Evolutionary conservation across 805 yeast genomes (phyloP), one percentile per base, ranked within the genome.

Genomic region (Sugiyamaella chiloensis): DNA sequence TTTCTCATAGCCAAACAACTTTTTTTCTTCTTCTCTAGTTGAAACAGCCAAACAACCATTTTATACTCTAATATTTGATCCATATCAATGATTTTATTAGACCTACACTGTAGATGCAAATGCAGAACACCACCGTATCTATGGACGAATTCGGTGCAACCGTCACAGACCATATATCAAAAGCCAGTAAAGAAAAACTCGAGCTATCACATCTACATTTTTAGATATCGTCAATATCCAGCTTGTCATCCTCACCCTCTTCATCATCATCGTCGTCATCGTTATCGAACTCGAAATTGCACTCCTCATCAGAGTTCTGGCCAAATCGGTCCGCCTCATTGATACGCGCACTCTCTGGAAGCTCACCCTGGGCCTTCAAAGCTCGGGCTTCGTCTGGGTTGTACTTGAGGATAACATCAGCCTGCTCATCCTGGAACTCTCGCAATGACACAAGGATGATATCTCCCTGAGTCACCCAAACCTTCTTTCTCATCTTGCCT

Each of bases 391-490:
- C 99, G 64, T 93, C 99, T 44, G 96, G 84, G 69, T 86, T 88
- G 72, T 85, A 93, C 72, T 93, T 93, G 70, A 91, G 95, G 50
- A 93, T 91, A 59, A 93, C 97, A 68, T 93, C 99, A 76, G 97
- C 93, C 69, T 87, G 95, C 54, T 87, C 96, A 64, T 91, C 97
- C 73, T 93, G 97, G 81, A 93, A 93, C 64, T 93, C 99, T 78
- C 99, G 89, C 61, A 93, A 80, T 5, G 96, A 90, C 41, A 91
- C 93, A 65, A 93, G 75, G 59, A 93, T 88, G 61, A 93, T 93
- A 68, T 93, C 99, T 74, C 99, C 99, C 70, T 89, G 98, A 41
- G 87, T 87, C 88, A 93, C 90, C 99, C 99, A 93, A 52, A 93
- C 99, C 80, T 91, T 93, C 84, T 93, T 93, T 80, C 99, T 87